phyloP scores from a whole-genome alignment of 73 alveolate genomes.

The Paramecium primaurelia region DNA sequence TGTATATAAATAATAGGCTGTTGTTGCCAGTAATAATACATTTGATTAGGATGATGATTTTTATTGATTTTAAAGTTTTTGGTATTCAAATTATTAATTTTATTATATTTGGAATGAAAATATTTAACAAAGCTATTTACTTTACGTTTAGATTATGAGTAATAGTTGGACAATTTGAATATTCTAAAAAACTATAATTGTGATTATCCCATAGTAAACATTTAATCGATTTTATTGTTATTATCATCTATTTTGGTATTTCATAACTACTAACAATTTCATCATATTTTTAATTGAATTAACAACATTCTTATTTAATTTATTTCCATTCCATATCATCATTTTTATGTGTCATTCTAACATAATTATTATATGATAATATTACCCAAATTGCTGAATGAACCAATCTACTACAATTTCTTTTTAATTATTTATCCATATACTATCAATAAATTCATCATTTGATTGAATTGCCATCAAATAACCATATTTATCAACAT shows the following conservation, averaged over 20 bases:
- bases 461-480: not conserved
- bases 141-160: not conserved
- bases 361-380: not conserved
- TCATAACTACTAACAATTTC: not conserved
- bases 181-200: not conserved
- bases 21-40: slow-evolving; percentile 37
- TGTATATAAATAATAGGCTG: slow-evolving; percentile 90
- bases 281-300: not conserved
- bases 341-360: not conserved
- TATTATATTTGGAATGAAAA: not conserved
- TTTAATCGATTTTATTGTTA: not conserved
- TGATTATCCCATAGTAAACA: not conserved
- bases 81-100: not conserved
- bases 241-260: not conserved
- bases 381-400: not conserved
- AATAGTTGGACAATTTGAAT: not conserved
- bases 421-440: not conserved
- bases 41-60: not conserved
- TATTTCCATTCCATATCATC: not conserved
- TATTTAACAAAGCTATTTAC: not conserved
- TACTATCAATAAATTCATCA: not conserved
- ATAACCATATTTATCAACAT: not conserved
- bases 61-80: not conserved
- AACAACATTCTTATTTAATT: not conserved
- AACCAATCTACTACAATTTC: not conserved